Evolutionary conservation across 2,329 filamentous ascomycete species (phyloP).

Genomic region (Dothideomycetes sp.): DNA sequence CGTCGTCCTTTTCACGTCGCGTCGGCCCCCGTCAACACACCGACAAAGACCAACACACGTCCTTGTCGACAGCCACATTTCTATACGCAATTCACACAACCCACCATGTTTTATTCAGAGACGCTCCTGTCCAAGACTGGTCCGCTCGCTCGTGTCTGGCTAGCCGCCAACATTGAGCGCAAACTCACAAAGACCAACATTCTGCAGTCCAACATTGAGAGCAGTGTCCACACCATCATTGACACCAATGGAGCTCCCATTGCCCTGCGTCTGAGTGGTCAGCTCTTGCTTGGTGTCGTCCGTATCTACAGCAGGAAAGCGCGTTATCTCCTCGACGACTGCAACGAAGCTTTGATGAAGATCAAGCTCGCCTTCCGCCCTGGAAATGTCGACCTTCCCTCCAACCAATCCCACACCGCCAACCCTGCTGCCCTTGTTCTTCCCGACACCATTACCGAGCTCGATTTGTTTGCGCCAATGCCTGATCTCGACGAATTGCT

Average conservation of each 20-base stretch:
- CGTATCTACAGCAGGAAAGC: conserved; percentile 97
- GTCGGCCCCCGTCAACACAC: conserved; percentile 13
- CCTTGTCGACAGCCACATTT: not conserved
- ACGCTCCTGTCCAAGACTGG: conserved; percentile 93
- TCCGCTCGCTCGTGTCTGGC: conserved; percentile 93
- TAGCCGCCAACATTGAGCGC: conserved; percentile 95
- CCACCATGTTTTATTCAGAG: conserved; percentile 90
- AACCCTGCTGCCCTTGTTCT: conserved; percentile 81
- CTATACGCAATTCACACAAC: conserved; percentile 4
- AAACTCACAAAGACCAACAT: conserved; percentile 97
- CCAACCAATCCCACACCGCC: conserved; percentile 63
- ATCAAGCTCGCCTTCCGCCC: conserved; percentile 98
- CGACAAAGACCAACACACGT: not conserved
- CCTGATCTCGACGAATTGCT: conserved; percentile 81
- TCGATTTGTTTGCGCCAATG: conserved; percentile 69
- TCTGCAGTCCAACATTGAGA: conserved; percentile 85
- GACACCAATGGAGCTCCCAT: conserved; percentile 87
- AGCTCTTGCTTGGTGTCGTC: conserved; percentile 89
- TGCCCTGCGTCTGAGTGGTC: conserved; percentile 85
- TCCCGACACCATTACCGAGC: conserved; percentile 85
- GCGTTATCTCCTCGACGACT: conserved; percentile 91
- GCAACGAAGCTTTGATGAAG: conserved; percentile 93
- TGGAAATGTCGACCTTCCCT: conserved; percentile 91
- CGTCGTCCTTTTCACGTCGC: not conserved
- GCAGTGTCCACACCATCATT: conserved; percentile 92